Conservation (phyloP, 2,329 filamentous ascomycete species). For the Phyllosticta paracitricarpa region DNA sequence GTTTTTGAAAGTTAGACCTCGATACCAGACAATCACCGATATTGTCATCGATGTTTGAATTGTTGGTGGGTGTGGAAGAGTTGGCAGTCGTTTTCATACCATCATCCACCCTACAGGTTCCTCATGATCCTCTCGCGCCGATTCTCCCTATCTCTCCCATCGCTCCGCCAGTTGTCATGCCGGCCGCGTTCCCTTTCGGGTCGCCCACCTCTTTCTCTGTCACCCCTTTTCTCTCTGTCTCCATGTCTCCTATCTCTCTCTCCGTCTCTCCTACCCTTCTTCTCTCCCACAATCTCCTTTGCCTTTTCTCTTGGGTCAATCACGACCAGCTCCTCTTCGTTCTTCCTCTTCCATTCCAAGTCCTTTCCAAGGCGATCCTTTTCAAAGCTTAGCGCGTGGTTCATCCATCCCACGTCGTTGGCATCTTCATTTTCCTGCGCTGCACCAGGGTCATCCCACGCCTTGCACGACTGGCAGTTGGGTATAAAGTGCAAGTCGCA, state of each 20-base stretch:
- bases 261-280: constrained; percentile 40
- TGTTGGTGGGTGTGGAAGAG: too few species aligned
- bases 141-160: constrained; percentile 2
- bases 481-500: constrained; percentile 96
- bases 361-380: constrained; percentile 88
- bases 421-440: constrained; percentile 41
- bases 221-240: not conserved
- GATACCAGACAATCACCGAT: not conserved
- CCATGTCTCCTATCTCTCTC: not conserved
- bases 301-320: constrained; percentile 86
- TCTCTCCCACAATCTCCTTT: constrained; percentile 52
- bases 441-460: constrained; percentile 52
- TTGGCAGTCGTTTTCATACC: too few species aligned
- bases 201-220: not conserved
- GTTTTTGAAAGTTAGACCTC: not conserved
- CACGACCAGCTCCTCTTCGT: constrained; percentile 73
- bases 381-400: constrained; percentile 72
- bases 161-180: not conserved
- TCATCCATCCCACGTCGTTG: constrained; percentile 66
- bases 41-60: too few species aligned
- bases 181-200: not conserved
- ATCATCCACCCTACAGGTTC: not conserved
- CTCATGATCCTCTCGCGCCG: constrained; percentile 1
- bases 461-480: constrained; percentile 82
- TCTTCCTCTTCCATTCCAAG: constrained; percentile 78